Evolutionary conservation across 805 yeast genomes (phyloP), one percentile per base, ranked within the genome.

Genomic region (Sugiyamaella smithiae): DNA sequence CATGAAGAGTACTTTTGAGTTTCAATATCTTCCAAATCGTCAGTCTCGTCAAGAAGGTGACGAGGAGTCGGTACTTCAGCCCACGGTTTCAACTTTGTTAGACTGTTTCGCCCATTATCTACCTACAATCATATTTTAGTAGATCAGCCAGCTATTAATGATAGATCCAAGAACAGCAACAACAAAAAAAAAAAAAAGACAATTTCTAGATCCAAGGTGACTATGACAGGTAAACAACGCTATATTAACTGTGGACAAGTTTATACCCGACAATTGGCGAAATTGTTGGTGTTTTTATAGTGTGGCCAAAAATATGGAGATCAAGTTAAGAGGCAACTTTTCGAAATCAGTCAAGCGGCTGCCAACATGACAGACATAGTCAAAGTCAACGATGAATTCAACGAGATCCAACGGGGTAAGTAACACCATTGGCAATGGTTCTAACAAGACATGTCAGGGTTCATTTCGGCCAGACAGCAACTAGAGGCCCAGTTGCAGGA

Each of bases 401-500:
- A 55, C 32, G 40, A n/a, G 9, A 46, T 57, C 38, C 57, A 54
- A 42, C 32, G 49, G 46, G 49, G 49, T 49, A 35, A 5, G 43
- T 49, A 19, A 22, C 4, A 14, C 8, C 11, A n/a, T 14, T 22
- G 23, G 5, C 11, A 16, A 59, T 16, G 23, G 12, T 23, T 5
- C 14, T 23, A 16, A 53, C 50, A 49, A 59, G 72, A 65, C 5
- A 54, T 51, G 49, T 60, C 19, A 35, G 84, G 80, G 45, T 70
- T 81, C 37, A 74, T 89, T 31, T 71, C 78, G 4, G 80, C 88
- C 9, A 81, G 98, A 61, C 95, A 91, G 57, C 80, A 83, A 62
- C 76, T 93, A 40, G 99, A 93, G 63, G 87, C 97, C 1, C 99
- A 93, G 68, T 79, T 74, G 58, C 99, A 93, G 67, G 99, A 93